A percentile compares a stretch with the other conserved stretches of the same genome.
These are phyloP conservation scores for Jamesozyma rosinii DNA, from an alignment of 805 yeast species.

Conservation along the genomic window DNA sequence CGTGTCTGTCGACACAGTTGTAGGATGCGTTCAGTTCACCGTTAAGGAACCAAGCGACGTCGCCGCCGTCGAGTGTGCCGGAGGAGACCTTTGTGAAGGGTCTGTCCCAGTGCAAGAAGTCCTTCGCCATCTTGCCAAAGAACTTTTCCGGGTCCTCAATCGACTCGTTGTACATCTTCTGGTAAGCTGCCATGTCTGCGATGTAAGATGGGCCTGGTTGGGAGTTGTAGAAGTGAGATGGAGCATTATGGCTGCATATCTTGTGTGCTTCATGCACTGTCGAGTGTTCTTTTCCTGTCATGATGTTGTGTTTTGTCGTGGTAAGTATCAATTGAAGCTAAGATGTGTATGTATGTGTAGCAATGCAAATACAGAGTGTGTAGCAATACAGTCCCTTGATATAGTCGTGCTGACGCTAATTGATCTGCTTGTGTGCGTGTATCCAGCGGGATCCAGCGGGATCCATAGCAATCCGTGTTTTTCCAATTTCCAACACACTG, in stretches of 20 bases:
- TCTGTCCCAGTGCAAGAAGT: slow-evolving; percentile 67
- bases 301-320: no score
- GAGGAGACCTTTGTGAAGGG: slow-evolving; percentile 42
- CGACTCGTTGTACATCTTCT: slow-evolving; percentile 64
- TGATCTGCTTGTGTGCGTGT: no score
- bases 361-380: no score
- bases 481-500: no score
- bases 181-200: slow-evolving; percentile 57
- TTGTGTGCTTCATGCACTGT: slow-evolving; percentile 37
- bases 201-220: slow-evolving; percentile 42
- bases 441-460: no score
- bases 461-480: no score
- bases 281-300: slow-evolving; percentile 24
- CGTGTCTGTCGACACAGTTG: slow-evolving; percentile 94
- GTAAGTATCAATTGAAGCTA: not conserved
- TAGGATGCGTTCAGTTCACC: slow-evolving; percentile 90
- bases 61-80: slow-evolving; percentile 67
- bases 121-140: slow-evolving; percentile 70
- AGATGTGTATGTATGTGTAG: not conserved
- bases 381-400: no score
- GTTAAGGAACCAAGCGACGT: slow-evolving; percentile 85
- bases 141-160: slow-evolving; percentile 74
- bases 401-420: no score
- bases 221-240: slow-evolving; percentile 32
- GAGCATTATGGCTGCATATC: slow-evolving; percentile 28